These are phyloP conservation scores for Gracilariopsis chorda DNA, from an alignment of 23 red algal genomes.

Conservation along the genomic window DNA sequence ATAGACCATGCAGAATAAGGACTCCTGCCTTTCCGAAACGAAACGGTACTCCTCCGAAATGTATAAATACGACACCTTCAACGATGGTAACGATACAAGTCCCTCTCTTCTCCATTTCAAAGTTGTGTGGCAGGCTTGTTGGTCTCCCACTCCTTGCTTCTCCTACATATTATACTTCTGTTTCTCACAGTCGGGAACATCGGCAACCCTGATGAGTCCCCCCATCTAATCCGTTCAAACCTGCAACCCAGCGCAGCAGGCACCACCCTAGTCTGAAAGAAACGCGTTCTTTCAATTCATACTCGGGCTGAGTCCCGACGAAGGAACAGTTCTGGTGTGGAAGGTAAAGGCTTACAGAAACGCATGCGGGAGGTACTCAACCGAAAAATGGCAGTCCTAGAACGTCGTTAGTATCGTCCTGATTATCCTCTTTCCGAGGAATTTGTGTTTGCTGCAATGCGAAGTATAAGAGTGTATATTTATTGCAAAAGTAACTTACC, in stretches of 20 bases:
- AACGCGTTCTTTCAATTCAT: neutral
- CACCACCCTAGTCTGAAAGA: neutral
- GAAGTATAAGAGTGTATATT: neutral
- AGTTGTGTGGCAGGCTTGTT: too few relatives aligned
- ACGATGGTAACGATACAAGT: too few relatives aligned
- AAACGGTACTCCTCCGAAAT: neutral
- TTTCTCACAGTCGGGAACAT: too few relatives aligned
- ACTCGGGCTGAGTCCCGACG: neutral
- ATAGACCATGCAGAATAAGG: too few relatives aligned
- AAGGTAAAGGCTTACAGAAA: neutral
- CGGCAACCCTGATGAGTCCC: too few relatives aligned
- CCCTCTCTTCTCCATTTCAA: too few relatives aligned
- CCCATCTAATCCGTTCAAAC: neutral
- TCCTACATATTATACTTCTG: too few relatives aligned
- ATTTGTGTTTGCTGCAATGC: neutral
- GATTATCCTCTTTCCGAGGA: neutral
- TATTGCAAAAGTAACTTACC: neutral
- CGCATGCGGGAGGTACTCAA: slow-evolving; percentile 1
- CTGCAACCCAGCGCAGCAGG: neutral
- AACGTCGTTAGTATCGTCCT: neutral
- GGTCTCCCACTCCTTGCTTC: too few relatives aligned
- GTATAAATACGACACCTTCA: neutral
- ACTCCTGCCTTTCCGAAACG: neutral
- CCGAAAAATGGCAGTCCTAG: neutral
- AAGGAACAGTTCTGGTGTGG: neutral